Conservation (phyloP, 148 eudicot species). For the Nepenthes gracilis region DNA sequence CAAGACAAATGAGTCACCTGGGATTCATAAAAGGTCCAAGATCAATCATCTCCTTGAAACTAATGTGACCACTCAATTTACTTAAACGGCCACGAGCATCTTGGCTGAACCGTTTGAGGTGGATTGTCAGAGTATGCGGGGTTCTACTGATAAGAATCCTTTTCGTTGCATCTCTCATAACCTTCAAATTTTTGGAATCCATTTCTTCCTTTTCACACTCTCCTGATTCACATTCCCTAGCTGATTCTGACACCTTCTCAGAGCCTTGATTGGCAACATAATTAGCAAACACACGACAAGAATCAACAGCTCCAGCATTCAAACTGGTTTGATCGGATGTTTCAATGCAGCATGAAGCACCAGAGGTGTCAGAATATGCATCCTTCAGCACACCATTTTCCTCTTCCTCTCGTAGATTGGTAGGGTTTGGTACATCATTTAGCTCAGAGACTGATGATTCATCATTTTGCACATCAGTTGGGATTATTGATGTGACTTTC, state of each 20-base stretch:
- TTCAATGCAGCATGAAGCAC: constrained; percentile 9
- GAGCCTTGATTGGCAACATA: constrained; percentile 9
- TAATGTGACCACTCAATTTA: constrained; percentile 85
- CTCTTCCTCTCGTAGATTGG: constrained; percentile 9
- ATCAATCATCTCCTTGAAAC: constrained; percentile 60
- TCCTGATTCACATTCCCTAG: constrained; percentile 26
- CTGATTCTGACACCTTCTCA: constrained; percentile 13
- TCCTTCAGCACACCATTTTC: constrained; percentile 12
- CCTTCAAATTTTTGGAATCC: constrained; percentile 42
- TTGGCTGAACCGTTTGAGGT: constrained; percentile 88
- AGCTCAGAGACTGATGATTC: constrained; percentile 12
- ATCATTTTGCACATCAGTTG: constrained; percentile 14
- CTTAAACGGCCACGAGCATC: constrained; percentile 87
- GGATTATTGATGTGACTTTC: constrained; percentile 10
- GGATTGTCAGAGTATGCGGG: constrained; percentile 77
- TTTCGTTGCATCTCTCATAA: constrained; percentile 79
- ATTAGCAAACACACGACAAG: constrained; percentile 10
- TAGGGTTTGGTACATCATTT: constrained; percentile 7
- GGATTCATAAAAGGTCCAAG: constrained; percentile 67
- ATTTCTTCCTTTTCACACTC: constrained; percentile 30
- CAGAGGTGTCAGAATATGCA: constrained; percentile 8
- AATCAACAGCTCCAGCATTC: constrained; percentile 8
- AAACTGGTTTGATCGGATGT: constrained; percentile 14
- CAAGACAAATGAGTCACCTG: constrained; percentile 29
- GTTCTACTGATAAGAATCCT: constrained; percentile 55